phyloP scores from a whole-genome alignment of 2,329 filamentous ascomycete genomes.

The Capronia epimyces region DNA sequence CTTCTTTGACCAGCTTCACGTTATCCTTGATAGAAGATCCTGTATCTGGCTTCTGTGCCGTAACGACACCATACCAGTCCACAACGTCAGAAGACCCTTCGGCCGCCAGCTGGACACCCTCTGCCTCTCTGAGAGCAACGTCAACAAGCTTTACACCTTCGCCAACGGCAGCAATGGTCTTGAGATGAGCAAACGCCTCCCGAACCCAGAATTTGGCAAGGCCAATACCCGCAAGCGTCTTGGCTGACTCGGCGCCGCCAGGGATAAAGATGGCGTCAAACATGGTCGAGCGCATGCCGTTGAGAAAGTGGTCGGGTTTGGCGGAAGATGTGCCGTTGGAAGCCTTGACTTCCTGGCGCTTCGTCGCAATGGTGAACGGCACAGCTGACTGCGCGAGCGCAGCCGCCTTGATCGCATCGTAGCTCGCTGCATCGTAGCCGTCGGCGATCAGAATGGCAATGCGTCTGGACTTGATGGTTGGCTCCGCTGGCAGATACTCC shows the following conservation, averaged over 20 bases:
- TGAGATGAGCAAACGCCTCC: slow-evolving; percentile 76
- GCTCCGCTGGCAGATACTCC: slow-evolving; percentile 58
- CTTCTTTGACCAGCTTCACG: slow-evolving; percentile 60
- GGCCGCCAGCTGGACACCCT: slow-evolving; percentile 45
- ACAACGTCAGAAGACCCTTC: slow-evolving; percentile 46
- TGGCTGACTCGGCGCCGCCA: slow-evolving; percentile 61
- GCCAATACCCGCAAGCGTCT: slow-evolving; percentile 62
- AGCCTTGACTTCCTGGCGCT: slow-evolving; percentile 56
- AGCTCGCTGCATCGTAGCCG: slow-evolving; percentile 64
- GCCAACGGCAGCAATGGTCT: slow-evolving; percentile 69
- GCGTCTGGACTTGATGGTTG: slow-evolving; percentile 65
- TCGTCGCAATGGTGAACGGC: slow-evolving; percentile 66
- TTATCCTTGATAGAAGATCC: slow-evolving; percentile 51
- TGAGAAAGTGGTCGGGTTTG: slow-evolving; percentile 69
- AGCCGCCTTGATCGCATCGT: slow-evolving; percentile 59
- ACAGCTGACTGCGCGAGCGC: slow-evolving; percentile 59
- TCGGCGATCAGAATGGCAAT: slow-evolving; percentile 73
- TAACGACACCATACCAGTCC: slow-evolving; percentile 74
- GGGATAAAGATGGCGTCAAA: slow-evolving; percentile 76
- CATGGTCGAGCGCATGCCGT: slow-evolving; percentile 70
- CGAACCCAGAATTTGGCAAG: slow-evolving; percentile 70
- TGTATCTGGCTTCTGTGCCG: slow-evolving; percentile 51
- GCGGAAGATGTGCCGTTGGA: slow-evolving; percentile 43
- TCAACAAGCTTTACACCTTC: slow-evolving; percentile 63
- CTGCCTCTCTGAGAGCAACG: slow-evolving; percentile 40